Evolutionary conservation across 23 red algal genomes (phyloP).

Genomic region (Rhodosorus marinus): DNA sequence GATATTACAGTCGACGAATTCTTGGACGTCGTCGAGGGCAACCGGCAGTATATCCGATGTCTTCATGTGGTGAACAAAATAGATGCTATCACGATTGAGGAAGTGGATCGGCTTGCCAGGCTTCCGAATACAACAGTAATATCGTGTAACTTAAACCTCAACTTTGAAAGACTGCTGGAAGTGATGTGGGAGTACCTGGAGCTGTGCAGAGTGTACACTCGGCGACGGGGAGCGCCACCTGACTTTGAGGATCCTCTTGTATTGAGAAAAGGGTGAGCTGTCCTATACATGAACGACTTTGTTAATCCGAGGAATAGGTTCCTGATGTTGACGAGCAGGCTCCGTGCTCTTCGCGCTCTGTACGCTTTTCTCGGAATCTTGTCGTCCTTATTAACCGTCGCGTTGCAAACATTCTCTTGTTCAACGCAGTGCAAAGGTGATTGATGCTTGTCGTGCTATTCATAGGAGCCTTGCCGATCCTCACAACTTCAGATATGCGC

Average conservation of each 20-base stretch:
- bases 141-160: constrained; percentile 56
- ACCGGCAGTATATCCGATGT: constrained; percentile 72
- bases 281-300: too few relatives aligned
- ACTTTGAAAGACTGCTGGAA: constrained; percentile 75
- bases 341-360: too few relatives aligned
- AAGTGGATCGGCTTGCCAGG: constrained; percentile 63
- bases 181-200: constrained; percentile 66
- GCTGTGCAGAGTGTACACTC: constrained; percentile 86
- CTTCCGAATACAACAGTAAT: constrained; percentile 60
- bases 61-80: constrained; percentile 95
- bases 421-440: too few relatives aligned
- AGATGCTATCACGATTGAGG: constrained; percentile 73
- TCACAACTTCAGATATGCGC: constrained; percentile 47
- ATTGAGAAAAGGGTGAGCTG: constrained; percentile 44
- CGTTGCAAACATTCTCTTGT: too few relatives aligned
- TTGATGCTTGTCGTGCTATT: constrained; percentile 64
- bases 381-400: too few relatives aligned
- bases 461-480: constrained; percentile 69
- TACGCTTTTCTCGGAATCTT: too few relatives aligned
- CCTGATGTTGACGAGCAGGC: too few relatives aligned
- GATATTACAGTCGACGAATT: constrained; percentile 84
- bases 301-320: too few relatives aligned
- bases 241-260: constrained; percentile 84
- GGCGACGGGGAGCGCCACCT: constrained; percentile 52
- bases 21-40: constrained; percentile 91